Conservation (phyloP, 2,329 filamentous ascomycete genomes). For the Fonsecaea multimorphosa region DNA sequence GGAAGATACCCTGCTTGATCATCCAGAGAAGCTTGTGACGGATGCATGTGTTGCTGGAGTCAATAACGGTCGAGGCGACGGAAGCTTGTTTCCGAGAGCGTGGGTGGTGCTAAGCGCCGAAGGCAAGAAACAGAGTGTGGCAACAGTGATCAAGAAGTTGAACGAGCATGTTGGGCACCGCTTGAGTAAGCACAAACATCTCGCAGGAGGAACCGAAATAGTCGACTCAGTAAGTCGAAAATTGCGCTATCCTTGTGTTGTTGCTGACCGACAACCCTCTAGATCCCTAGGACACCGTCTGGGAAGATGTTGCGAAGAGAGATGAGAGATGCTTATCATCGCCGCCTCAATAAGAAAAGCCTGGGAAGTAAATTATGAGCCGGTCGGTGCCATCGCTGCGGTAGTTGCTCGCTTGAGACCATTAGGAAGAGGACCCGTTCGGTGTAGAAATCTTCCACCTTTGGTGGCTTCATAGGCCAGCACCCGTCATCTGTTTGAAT, state of each 20-base stretch:
- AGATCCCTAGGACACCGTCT: neutral
- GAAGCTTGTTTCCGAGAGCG: neutral
- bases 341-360: neutral
- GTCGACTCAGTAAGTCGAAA: neutral
- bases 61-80: neutral
- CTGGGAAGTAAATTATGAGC: neutral
- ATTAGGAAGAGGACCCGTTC: neutral
- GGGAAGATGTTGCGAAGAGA: constrained; percentile 4
- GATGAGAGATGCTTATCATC: constrained; percentile 3
- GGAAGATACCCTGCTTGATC: constrained; percentile 49
- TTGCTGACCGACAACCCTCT: neutral
- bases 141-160: neutral
- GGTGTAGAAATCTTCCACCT: too few relatives aligned
- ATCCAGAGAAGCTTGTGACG: constrained; percentile 38
- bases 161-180: constrained; percentile 1
- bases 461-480: neutral
- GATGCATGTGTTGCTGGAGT: constrained; percentile 1
- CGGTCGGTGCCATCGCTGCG: neutral
- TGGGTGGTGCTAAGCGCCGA: neutral
- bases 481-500: neutral
- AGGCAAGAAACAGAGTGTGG: neutral
- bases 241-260: too few relatives aligned
- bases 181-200: neutral
- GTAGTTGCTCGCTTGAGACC: too few relatives aligned
- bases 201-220: neutral